Evolutionary conservation across 345 rosid genomes (phyloP), one percentile per base, ranked within the genome.

Genomic region (Eucalyptus tenuipes): DNA sequence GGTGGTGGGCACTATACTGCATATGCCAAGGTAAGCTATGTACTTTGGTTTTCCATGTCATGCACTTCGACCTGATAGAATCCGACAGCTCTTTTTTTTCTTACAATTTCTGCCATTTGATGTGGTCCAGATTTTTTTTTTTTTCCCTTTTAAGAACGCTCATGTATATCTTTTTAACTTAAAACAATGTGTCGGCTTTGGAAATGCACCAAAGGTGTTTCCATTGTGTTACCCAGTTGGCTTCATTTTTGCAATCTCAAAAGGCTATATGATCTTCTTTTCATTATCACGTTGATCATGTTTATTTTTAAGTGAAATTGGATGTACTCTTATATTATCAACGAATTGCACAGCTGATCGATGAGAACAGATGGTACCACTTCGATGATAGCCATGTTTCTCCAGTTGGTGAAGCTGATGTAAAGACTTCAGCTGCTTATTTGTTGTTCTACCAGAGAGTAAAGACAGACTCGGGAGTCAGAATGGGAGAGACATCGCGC

Each of bases 1-100:
- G 98, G 98, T 75, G 98, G 98, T 44, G 99, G 99, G 88, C 99
- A 96, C 89, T 96, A 97, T 90, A 96, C 99, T 89, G 99, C 99
- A 47, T 95, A 93, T 89, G 96, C 98, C 15, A 97, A 97, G 99
- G 99, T 96, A 90, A 91, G 88, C 55, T 15, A 8, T 22, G 59
- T 10, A 14, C 52, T 25, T 22, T 20, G 37, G 87, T 61, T 82
- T 88, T 64, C 47, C 47, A 37, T n/a, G 87, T 37, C 13, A 49
- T 37, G 50, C 88, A 42, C 61, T 57, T 86, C 27, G n/a, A 27
- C 79, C 47, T 17, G 31, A 22, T 75, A 20, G 47, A 75, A 75
- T 40, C 47, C 7, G 14, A 37, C 45, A 20, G 47, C 47, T 37
- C 47, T 24, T 49, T 79, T 79, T 40, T 10, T 37, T 75, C 82